Base-by-base conservation (phyloP, 352 stramenopile species). In the Globisporangium paroecandrum region DNA sequence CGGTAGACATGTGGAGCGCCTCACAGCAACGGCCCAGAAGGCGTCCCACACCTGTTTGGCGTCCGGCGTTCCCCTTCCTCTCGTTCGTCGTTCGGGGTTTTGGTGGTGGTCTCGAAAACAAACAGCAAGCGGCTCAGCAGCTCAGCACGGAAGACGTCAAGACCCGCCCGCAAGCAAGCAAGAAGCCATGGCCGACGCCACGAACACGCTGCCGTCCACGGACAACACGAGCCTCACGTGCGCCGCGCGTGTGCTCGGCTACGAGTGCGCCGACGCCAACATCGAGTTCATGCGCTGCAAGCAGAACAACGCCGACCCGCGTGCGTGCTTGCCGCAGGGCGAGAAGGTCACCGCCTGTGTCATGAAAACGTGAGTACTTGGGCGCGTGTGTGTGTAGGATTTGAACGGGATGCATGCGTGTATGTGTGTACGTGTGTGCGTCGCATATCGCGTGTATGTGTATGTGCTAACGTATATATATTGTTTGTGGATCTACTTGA, bases 171-270 rank as follows among this genome's bases (percentile, higher is more conserved):
- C 36, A 38, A 60, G 53, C 24, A 22, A 57, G 43, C 49, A 34
- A 58, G 47, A 46, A 38, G 53, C 54, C 59, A 88, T 83, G 75
- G 73, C 70, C 68, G 81, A 89, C 68, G 85, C 86, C 73, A 72
- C 66, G 64, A 81, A 81, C 69, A 72, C 79, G 70, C 71, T 91
- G 69, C 88, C 88, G 63, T 75, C 85, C 54, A 94, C 87, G 69
- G 87, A 96, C 80, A 95, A 93, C 79, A 95, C 88, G 62, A 94
- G 87, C 69, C 85, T 97, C 73, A 90, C 82, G 75, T 93, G 86
- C 73, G 86, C 89, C 25, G 87, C 87, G 65, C 85, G 85, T 51
- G 89, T 93, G 62, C 81, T 96, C 71, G 82, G 79, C 62, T 85
- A 86, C 69, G 87, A 95, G 69, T 97, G 89, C 68, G 84, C 87